Base-by-base conservation (phyloP, 495 filamentous ascomycete genomes). In the Penicillium dipodomyicola region DNA sequence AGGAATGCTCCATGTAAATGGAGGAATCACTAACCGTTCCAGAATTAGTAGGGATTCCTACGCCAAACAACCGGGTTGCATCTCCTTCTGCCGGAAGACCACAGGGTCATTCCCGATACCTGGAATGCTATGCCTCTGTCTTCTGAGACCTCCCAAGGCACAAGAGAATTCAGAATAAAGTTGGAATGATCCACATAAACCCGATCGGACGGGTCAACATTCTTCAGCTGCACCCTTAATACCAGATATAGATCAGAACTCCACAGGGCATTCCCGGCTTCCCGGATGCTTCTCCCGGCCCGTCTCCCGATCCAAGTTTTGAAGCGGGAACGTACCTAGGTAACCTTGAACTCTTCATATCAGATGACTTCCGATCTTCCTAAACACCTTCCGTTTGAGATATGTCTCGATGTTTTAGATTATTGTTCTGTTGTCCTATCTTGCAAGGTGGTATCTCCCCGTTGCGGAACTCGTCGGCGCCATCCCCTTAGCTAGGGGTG, bases 121-220 rank as follows among this genome's bases (percentile, higher is more conserved):
- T 19, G 49, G 35, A 40, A 52, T 41, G 49, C 23, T 41, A 39
- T 39, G 35, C 7, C 35, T 17, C 15, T 39, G 15, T 39, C 17
- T 39, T 39, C 2, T 39, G 35, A 17, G 35, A 17, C 17, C 29
- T 14, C 35, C 17, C 11, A 10, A 14, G 4, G 29, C 29, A 30
- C 15, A 29, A 29, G 9, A 6, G 10, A 12, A 39, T 54, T n/a
- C 14, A 25, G 39, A 17, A 43, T 41, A 49, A 58, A 45, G 41
- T 4, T 41, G 9, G n/a, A 46, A 42, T 23, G 37, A 54, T 57
- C 40, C 48, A 42, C 47, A 61, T 65, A 30, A 19, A 27, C 46
- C 65, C 63, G 58, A 63, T 65, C 57, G 57, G 35, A 51, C 43
- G 63, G 65, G 17, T 59, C 19, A 20, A n/a, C 57, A 61, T 68